Conservation (phyloP, 2,329 filamentous ascomycete genomes). For the Stachybotrys echinatus region DNA sequence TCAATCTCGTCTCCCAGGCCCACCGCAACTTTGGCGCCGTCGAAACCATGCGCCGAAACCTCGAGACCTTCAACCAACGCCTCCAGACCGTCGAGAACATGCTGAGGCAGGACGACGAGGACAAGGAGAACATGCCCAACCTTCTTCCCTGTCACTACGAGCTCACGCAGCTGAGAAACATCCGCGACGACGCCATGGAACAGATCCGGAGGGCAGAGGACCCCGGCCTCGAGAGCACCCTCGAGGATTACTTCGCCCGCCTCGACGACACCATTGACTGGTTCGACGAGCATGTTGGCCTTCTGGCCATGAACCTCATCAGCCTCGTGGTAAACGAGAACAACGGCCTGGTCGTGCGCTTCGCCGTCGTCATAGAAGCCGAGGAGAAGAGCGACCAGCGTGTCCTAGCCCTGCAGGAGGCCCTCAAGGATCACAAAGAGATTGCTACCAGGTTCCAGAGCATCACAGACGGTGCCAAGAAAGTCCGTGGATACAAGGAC, state of each 20-base stretch:
- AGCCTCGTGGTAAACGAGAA: conserved; percentile 82
- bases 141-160: conserved; percentile 86
- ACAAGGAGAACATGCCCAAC: conserved; percentile 88
- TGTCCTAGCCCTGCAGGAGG: conserved; percentile 86
- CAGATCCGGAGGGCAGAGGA: conserved; percentile 81
- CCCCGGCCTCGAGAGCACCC: conserved; percentile 67
- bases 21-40: conserved; percentile 95
- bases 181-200: conserved; percentile 92
- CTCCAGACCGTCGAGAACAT: conserved; percentile 71
- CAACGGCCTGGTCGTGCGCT: conserved; percentile 80
- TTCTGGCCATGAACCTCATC: conserved; percentile 85
- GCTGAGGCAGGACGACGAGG: conserved; percentile 76
- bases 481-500: conserved; percentile 91
- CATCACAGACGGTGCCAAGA: conserved; percentile 89
- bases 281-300: conserved; percentile 93
- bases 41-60: conserved; percentile 84
- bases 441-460: conserved; percentile 90
- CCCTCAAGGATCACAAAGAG: conserved; percentile 91
- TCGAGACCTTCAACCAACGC: conserved; percentile 80
- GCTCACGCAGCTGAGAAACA: conserved; percentile 85
- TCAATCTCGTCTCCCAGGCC: conserved; percentile 87
- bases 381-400: conserved; percentile 96
- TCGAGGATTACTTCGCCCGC: conserved; percentile 84
- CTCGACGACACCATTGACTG: conserved; percentile 84
- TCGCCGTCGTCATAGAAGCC: conserved; percentile 88